phyloP scores from a whole-genome alignment of 1,284 basidiomycete genomes.

The Malassezia japonica region DNA sequence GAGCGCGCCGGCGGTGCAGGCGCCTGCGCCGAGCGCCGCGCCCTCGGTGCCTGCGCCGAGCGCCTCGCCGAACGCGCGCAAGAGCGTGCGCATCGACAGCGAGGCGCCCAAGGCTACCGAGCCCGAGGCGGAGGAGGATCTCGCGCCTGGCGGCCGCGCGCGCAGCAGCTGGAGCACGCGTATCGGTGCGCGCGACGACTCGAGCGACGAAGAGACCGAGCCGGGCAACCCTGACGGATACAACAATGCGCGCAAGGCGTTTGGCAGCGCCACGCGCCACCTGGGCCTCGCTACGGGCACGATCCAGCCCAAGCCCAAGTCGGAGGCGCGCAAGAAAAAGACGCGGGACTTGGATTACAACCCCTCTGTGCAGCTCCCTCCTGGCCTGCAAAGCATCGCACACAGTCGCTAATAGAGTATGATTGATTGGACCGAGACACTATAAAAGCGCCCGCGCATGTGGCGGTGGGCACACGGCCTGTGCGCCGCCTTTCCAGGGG shows the following conservation, averaged over 20 bases:
- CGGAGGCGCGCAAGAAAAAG: not conserved
- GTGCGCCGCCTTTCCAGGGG: too few relatives aligned
- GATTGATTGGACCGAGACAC: not conserved
- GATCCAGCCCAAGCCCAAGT: not conserved
- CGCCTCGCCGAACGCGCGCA: slow-evolving; percentile 22
- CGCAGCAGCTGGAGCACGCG: slow-evolving; percentile 35
- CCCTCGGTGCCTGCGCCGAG: not conserved
- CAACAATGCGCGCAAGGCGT: slow-evolving; percentile 33
- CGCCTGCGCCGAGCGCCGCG: not conserved
- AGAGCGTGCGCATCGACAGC: slow-evolving; percentile 35
- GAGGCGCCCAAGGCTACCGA: slow-evolving; percentile 18
- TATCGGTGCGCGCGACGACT: slow-evolving; percentile 22
- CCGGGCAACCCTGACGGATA: slow-evolving; percentile 23
- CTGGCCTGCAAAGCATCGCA: not conserved
- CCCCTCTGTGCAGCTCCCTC: slow-evolving; percentile 1
- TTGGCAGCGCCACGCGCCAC: slow-evolving; percentile 31
- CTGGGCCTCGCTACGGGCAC: slow-evolving; percentile 35
- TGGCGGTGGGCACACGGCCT: too few relatives aligned
- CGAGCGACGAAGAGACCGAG: slow-evolving; percentile 34
- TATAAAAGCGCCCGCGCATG: not conserved
- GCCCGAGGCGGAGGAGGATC: slow-evolving; percentile 23
- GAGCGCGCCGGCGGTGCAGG: not conserved
- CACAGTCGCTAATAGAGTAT: not conserved
- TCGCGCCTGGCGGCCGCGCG: slow-evolving; percentile 21
- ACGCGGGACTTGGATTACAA: not conserved